Percentiles rank a stretch among this genome's conserved stretches.
Evolutionary conservation across 768 basidiomycete genomes (phyloP).

Genomic region (Tylopilus sp.): DNA sequence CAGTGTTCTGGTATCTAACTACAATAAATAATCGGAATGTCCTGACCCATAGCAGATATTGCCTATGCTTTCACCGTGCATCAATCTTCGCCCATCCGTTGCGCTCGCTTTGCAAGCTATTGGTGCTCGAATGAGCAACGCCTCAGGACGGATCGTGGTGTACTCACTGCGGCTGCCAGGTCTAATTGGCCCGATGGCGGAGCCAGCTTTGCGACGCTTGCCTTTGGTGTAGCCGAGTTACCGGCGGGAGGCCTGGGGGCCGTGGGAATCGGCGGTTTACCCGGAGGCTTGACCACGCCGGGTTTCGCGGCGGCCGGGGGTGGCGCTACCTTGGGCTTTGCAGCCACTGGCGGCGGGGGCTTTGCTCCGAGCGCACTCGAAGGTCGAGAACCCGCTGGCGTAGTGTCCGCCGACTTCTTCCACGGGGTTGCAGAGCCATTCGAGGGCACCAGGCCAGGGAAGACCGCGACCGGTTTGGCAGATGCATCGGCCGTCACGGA

Average conservation of each 20-base stretch:
- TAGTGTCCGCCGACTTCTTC: constrained; percentile 53
- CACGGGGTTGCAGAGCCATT: constrained; percentile 73
- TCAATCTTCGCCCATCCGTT: constrained; percentile 52
- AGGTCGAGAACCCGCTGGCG: constrained; percentile 49
- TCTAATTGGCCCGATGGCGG: constrained; percentile 66
- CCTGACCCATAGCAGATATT: neutral
- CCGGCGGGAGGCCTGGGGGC: constrained; percentile 48
- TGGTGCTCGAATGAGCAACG: constrained; percentile 1
- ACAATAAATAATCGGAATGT: constrained; percentile 7
- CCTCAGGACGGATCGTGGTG: neutral
- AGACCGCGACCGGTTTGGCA: constrained; percentile 80
- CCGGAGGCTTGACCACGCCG: constrained; percentile 43
- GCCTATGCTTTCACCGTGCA: constrained; percentile 3
- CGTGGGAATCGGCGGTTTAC: constrained; percentile 61
- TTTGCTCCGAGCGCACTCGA: constrained; percentile 47
- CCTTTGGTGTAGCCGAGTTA: constrained; percentile 35
- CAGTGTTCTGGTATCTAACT: constrained; percentile 12
- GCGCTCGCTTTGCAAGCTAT: constrained; percentile 79
- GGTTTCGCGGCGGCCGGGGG: constrained; percentile 59
- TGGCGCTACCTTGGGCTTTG: constrained; percentile 62
- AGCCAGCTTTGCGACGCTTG: constrained; percentile 39
- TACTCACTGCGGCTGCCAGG: constrained; percentile 75
- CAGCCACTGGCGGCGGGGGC: constrained; percentile 56
- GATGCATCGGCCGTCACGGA: constrained; percentile 53
- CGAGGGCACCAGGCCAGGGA: constrained; percentile 66